These are phyloP conservation scores for Boletus sp. DNA, from an alignment of 768 basidiomycete species.

Conservation along the genomic window DNA sequence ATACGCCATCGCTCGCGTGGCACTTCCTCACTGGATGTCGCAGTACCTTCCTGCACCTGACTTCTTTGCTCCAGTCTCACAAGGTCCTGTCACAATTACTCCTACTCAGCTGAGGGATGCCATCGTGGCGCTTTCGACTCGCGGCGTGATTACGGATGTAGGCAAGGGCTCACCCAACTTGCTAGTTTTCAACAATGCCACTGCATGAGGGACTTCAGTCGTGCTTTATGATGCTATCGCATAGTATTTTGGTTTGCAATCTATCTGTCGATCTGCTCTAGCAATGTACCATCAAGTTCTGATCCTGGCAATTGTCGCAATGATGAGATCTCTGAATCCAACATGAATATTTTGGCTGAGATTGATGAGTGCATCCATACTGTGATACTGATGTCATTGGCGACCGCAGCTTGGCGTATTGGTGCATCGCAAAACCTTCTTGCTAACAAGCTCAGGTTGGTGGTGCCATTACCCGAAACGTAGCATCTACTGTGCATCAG, in stretches of 20 bases:
- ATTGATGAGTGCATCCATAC: neutral
- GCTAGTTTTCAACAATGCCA: conserved; percentile 82
- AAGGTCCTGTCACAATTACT: conserved; percentile 45
- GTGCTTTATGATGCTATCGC: neutral
- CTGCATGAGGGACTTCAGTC: conserved; percentile 21
- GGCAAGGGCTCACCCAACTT: conserved; percentile 61
- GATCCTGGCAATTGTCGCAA: neutral
- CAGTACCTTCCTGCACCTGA: conserved; percentile 55
- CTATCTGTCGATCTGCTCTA: conserved; percentile 2
- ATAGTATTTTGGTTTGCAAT: conserved; percentile 1
- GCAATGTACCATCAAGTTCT: conserved; percentile 13
- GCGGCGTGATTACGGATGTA: conserved; percentile 44
- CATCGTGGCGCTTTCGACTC: conserved; percentile 58
- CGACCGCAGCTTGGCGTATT: no score
- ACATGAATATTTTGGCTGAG: neutral
- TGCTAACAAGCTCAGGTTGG: neutral
- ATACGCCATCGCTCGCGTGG: conserved; percentile 53
- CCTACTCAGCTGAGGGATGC: conserved; percentile 79
- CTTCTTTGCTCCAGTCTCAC: conserved; percentile 44
- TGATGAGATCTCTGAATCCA: neutral
- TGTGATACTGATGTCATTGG: no score
- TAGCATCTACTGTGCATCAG: neutral
- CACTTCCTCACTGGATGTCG: conserved; percentile 58
- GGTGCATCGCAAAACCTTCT: neutral
- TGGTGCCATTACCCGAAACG: neutral